phyloP scores from a whole-genome alignment of 2,329 filamentous ascomycete genomes.

The Davidsoniella virescens region DNA sequence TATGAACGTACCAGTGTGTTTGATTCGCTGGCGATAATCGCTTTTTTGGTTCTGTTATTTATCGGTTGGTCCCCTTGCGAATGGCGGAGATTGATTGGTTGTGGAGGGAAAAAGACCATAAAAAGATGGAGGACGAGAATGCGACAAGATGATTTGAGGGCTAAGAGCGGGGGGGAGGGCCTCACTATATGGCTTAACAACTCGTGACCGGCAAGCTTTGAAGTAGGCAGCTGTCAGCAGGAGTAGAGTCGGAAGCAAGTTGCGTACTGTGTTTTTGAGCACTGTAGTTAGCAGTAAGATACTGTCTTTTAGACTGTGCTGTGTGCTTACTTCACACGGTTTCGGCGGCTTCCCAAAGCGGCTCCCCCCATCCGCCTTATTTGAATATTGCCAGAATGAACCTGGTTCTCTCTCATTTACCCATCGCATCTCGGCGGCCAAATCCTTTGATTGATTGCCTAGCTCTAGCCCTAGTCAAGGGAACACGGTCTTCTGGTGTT shows the following conservation, averaged over 20 bases:
- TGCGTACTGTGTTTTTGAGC: not conserved
- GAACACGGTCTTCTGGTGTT: too few relatives aligned
- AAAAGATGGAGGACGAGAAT: constrained; percentile 26
- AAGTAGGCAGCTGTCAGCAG: too few relatives aligned
- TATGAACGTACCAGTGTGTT: constrained; percentile 14
- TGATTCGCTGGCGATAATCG: constrained; percentile 14
- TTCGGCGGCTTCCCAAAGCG: not conserved
- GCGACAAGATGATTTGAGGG: constrained; percentile 37
- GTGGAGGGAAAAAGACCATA: constrained; percentile 26
- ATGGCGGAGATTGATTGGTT: constrained; percentile 31
- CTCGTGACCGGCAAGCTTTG: too few relatives aligned
- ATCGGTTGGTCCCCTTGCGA: constrained; percentile 12
- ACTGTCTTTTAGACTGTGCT: not conserved
- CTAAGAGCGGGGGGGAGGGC: constrained; percentile 11
- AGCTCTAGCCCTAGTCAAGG: too few relatives aligned
- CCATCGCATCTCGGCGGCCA: too few relatives aligned
- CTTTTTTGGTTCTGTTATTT: constrained; percentile 14
- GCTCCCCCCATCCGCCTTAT: too few relatives aligned
- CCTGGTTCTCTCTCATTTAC: too few relatives aligned
- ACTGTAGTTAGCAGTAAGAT: not conserved
- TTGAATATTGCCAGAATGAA: too few relatives aligned
- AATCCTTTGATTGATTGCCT: too few relatives aligned
- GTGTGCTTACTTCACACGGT: not conserved
- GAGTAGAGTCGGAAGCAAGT: too few relatives aligned
- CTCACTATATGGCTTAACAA: constrained; percentile 9